Conservation (phyloP, 495 filamentous ascomycete species). For the Tuber umbilicatum region DNA sequence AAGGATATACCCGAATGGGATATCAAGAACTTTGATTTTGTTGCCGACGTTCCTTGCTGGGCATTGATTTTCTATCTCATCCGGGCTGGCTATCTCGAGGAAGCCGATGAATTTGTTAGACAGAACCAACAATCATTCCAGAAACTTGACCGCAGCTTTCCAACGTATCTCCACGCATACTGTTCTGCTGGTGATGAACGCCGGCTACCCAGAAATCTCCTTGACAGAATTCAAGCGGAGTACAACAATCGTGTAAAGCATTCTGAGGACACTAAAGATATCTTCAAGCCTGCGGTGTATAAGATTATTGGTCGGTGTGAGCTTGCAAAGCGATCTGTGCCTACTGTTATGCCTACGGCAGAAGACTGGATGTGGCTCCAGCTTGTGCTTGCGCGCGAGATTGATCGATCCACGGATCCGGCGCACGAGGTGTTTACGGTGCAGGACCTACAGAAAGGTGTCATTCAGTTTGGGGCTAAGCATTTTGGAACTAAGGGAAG, state of each 20-base stretch:
- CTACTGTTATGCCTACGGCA: conserved; percentile 70
- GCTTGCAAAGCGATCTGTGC: conserved; percentile 67
- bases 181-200: conserved; percentile 60
- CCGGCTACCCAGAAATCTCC: conserved; percentile 65
- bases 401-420: conserved; percentile 71
- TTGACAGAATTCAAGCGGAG: conserved; percentile 78
- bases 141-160: conserved; percentile 82
- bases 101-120: conserved; percentile 79
- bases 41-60: conserved; percentile 57
- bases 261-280: conserved; percentile 82
- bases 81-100: conserved; percentile 70
- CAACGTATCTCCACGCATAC: conserved; percentile 79
- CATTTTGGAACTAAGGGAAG: conserved; percentile 72
- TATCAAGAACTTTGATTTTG: conserved; percentile 37
- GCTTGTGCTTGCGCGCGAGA: conserved; percentile 82
- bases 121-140: conserved; percentile 69
- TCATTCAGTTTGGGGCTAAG: conserved; percentile 78
- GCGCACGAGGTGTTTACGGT: conserved; percentile 85
- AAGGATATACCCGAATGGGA: conserved; percentile 38
- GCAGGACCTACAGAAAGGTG: conserved; percentile 72
- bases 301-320: conserved; percentile 96
- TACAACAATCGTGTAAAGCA: conserved; percentile 77
- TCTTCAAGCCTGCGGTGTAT: conserved; percentile 94
- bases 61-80: conserved; percentile 89
- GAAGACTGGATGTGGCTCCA: conserved; percentile 98